Evolutionary conservation across 495 filamentous ascomycete species (phyloP).

Genomic region (Monascus purpureus): DNA sequence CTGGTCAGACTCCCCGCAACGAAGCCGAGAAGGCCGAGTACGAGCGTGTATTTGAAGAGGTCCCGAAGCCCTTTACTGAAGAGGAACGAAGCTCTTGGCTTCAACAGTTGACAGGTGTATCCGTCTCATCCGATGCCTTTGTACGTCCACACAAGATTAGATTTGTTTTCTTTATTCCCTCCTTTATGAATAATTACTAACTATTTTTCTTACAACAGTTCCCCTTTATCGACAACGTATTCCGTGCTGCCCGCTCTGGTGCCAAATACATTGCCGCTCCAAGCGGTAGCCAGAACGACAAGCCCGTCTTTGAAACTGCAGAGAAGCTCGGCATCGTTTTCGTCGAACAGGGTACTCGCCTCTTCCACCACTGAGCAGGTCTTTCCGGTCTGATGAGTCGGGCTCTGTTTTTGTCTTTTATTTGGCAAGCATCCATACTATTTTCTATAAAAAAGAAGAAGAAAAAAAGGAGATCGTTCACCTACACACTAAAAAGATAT

Average conservation of each 20-base stretch:
- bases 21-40: constrained; percentile 75
- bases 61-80: constrained; percentile 68
- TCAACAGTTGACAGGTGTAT: constrained; percentile 63
- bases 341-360: constrained; percentile 71
- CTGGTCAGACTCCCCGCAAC: constrained; percentile 62
- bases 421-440: too few relatives aligned
- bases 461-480: too few relatives aligned
- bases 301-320: constrained; percentile 76
- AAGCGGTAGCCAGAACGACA: constrained; percentile 85
- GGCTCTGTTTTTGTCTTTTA: constrained; percentile 2
- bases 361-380: constrained; percentile 68
- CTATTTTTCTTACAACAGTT: constrained; percentile 38
- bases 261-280: constrained; percentile 94
- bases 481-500: too few relatives aligned
- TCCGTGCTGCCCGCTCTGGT: constrained; percentile 73
- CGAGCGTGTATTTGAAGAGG: constrained; percentile 81
- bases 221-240: constrained; percentile 96
- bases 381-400: constrained; percentile 2
- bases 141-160: constrained; percentile 38
- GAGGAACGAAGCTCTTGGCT: constrained; percentile 81
- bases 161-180: constrained; percentile 1
- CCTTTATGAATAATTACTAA: constrained; percentile 5
- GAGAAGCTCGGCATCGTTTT: constrained; percentile 86
- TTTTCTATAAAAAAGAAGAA: too few relatives aligned
- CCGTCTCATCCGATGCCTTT: constrained; percentile 86